These are phyloP conservation scores for Leptodontidium sp. DNA, from an alignment of 2,329 filamentous ascomycete species.

Conservation along the genomic window DNA sequence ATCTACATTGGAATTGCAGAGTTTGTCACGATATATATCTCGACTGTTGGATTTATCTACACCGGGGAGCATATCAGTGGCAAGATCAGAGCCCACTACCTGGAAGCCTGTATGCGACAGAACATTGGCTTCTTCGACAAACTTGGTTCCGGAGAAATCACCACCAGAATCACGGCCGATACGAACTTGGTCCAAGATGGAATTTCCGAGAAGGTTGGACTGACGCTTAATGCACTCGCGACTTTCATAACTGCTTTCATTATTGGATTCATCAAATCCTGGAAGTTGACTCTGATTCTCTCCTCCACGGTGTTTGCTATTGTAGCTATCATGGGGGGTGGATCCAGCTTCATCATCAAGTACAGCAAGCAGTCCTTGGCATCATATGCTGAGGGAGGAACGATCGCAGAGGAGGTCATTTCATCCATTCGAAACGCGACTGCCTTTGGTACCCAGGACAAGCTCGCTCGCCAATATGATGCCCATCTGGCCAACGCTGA, in stretches of 20 bases:
- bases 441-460: constrained; percentile 92
- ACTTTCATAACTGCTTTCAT: constrained; percentile 90
- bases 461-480: constrained; percentile 88
- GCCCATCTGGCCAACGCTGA: constrained; percentile 76
- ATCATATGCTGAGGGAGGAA: constrained; percentile 85
- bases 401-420: constrained; percentile 91
- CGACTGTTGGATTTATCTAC: constrained; percentile 90
- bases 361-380: constrained; percentile 81
- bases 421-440: constrained; percentile 92
- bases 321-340: constrained; percentile 76
- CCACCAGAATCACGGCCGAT: constrained; percentile 91
- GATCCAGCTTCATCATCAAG: constrained; percentile 79
- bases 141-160: constrained; percentile 90
- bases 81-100: constrained; percentile 83
- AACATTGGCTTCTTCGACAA: constrained; percentile 96
- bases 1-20: constrained; percentile 84
- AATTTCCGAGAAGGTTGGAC: constrained; percentile 86
- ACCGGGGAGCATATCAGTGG: constrained; percentile 80
- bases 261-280: constrained; percentile 89
- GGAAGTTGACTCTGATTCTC: constrained; percentile 92
- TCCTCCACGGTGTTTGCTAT: constrained; percentile 83
- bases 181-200: constrained; percentile 94
- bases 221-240: constrained; percentile 78
- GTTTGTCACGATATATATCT: constrained; percentile 79
- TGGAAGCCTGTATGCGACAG: constrained; percentile 83